A percentile compares a stretch with the other conserved stretches of the same genome.
Conservation (phyloP, 495 filamentous ascomycete species). For the Penicillium pulvis region DNA sequence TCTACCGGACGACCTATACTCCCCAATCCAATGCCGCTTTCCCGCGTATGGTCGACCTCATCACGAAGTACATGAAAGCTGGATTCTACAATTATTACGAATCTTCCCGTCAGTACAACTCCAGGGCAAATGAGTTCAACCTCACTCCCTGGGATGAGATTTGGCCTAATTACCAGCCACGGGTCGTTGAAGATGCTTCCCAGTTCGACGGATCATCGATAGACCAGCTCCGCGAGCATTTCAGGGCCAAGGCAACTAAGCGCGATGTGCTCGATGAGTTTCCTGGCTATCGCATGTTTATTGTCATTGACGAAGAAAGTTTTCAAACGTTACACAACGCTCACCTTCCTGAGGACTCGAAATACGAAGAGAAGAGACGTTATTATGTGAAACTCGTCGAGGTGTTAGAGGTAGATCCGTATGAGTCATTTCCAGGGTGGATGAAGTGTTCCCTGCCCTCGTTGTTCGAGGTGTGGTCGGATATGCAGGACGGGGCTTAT, state of each 20-base stretch:
- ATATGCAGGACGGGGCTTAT: slow-evolving; percentile 15
- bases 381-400: slow-evolving; percentile 21
- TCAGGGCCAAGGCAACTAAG: slow-evolving; percentile 10
- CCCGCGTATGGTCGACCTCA: slow-evolving; percentile 18
- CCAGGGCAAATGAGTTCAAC: slow-evolving; percentile 10
- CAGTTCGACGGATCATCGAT: slow-evolving; percentile 20
- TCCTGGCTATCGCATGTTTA: slow-evolving; percentile 19
- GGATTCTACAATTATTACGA: slow-evolving; percentile 14
- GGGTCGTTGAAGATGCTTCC: slow-evolving; percentile 20
- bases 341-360: slow-evolving; percentile 3
- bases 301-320: slow-evolving; percentile 20
- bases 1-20: slow-evolving; percentile 22
- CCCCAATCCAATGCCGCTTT: slow-evolving; percentile 19
- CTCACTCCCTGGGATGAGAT: slow-evolving; percentile 17
- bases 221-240: slow-evolving; percentile 19
- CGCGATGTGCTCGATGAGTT: slow-evolving; percentile 11
- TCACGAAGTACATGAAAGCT: slow-evolving; percentile 10
- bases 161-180: slow-evolving; percentile 14
- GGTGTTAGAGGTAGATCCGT: slow-evolving; percentile 14
- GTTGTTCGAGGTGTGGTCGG: slow-evolving; percentile 16
- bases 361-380: background rate
- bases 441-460: slow-evolving; percentile 17
- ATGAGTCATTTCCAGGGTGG: slow-evolving; percentile 5
- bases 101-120: background rate
- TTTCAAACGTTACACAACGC: slow-evolving; percentile 14